Percentiles rank a stretch among this genome's conserved stretches.
Conservation (phyloP, 768 basidiomycete species). For the Xerocomus brunneocitrinus region DNA sequence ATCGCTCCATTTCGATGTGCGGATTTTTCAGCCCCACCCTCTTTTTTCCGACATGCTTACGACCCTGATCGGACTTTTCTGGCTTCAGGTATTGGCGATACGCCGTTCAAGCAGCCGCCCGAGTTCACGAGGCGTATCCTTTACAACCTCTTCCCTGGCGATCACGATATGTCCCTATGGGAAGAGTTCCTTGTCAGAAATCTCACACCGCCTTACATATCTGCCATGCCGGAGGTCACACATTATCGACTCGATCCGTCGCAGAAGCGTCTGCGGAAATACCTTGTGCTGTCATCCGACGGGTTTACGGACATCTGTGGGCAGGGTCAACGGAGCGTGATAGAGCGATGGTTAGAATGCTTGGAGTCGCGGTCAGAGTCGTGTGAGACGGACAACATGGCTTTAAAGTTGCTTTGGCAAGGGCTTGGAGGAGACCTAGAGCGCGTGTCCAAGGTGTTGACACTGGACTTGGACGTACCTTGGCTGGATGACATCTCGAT, state of each 20-base stretch:
- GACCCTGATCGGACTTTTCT: constrained; percentile 6
- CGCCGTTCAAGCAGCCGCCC: constrained; percentile 71
- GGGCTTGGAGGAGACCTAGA: constrained; percentile 54
- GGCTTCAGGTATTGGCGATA: constrained; percentile 57
- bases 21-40: constrained; percentile 15
- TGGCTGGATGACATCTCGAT: constrained; percentile 71
- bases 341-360: constrained; percentile 49
- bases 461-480: constrained; percentile 57
- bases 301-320: constrained; percentile 62
- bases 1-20: constrained; percentile 74
- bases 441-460: constrained; percentile 54
- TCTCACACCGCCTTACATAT: constrained; percentile 62
- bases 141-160: constrained; percentile 61
- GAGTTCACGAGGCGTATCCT: constrained; percentile 61
- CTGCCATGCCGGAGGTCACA: constrained; percentile 57
- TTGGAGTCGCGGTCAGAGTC: constrained; percentile 31
- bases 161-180: constrained; percentile 57
- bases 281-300: constrained; percentile 62
- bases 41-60: constrained; percentile 6
- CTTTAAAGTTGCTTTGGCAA: constrained; percentile 51
- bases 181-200: constrained; percentile 64
- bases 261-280: constrained; percentile 35
- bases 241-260: constrained; percentile 45
- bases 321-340: constrained; percentile 41
- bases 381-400: constrained; percentile 41